Base-by-base conservation (phyloP, 2,329 filamentous ascomycete genomes). In the Dothidotthia symphoricarpi region DNA sequence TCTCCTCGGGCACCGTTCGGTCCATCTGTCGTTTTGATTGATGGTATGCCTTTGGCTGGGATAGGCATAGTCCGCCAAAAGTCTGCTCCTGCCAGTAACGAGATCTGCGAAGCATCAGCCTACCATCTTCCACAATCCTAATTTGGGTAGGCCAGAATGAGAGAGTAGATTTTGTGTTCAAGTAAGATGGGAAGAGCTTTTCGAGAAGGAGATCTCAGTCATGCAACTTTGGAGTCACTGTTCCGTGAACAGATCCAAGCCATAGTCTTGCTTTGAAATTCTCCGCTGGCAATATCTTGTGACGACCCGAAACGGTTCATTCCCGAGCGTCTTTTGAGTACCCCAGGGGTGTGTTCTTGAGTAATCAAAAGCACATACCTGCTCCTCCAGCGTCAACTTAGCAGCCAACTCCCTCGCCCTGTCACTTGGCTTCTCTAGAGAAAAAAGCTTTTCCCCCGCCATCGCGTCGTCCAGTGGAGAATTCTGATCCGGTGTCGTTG, bases 1-100 rank as follows among this genome's bases (percentile, higher is more conserved):
- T 77, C 80, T 34, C 82, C 83, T 47, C 83, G 74, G 24, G 83
- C 77, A 34, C 83, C 83, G 59, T 85, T 86, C 25, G 84, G 84
- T 0, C 83, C 83, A 51, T 87, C 83, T 25, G 80, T 78, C 31
- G 82, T 73, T 31, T 83, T 78, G 22, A 86, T 70, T 0, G 82
- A 80, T 5, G 82, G 82, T 24, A 86, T 73, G 2, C 77, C 76
- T 53, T 81, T 74, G 15, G 78, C 61, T 8, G 78, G 77, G 6
- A 86, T 69, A 11, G 76, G 63, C 49, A 78, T 76, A 24, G 82
- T 83, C 55, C 85, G 80, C 83, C 83, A 86, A 55, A 85, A 85
- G 64, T 86, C 82, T 48, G 77, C 74, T 39, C 80, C 80, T 39
- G 66, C 64, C 24, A 69, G 51, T 13, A 69, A 42, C 29, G 64